A percentile compares a stretch with the other conserved stretches of the same genome.
Conservation (phyloP, 1,284 basidiomycete species). For the Sanghuangporus baumii region DNA sequence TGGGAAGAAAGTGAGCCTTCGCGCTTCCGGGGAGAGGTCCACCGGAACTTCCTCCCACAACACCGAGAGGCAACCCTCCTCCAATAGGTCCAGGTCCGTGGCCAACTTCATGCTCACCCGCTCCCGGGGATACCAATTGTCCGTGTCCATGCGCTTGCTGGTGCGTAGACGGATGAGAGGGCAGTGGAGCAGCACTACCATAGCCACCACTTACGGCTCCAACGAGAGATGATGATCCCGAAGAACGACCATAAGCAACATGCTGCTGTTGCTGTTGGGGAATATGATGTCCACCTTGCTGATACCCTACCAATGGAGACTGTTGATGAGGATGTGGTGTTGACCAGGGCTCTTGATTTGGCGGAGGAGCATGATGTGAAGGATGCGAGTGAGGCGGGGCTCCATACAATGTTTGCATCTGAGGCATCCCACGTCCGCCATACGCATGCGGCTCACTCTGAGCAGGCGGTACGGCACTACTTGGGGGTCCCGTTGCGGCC, state of each 20-base stretch:
- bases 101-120: neutral
- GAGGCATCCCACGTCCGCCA: neutral
- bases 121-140: neutral
- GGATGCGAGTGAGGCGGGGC: neutral
- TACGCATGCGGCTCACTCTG: neutral
- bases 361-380: too few relatives aligned
- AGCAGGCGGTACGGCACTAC: neutral
- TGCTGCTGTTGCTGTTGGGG: neutral
- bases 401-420: neutral
- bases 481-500: too few relatives aligned
- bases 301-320: neutral
- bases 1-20: slow-evolving; percentile 21
- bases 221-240: neutral
- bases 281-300: neutral
- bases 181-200: neutral
- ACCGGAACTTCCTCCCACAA: neutral
- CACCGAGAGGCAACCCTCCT: neutral
- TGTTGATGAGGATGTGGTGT: neutral
- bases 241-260: neutral
- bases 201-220: neutral
- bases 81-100: neutral
- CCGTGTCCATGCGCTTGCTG: neutral
- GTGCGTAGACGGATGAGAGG: neutral
- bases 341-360: too few relatives aligned
- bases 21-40: neutral